These are phyloP conservation scores for Solanum bulbocastanum DNA, from an alignment of 257 asterid genomes.

Conservation along the genomic window DNA sequence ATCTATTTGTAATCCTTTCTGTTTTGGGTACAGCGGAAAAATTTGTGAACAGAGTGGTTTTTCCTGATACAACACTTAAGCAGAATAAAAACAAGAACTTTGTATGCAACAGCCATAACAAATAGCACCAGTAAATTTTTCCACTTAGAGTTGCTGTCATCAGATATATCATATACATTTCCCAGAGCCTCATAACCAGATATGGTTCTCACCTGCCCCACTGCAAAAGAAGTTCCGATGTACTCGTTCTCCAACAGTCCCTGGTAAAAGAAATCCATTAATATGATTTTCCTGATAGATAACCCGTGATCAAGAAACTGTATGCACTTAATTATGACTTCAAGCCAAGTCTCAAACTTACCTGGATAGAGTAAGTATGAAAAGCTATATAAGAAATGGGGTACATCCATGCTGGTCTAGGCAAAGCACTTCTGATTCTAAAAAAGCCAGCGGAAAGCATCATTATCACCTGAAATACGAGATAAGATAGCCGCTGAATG, in stretches of 20 bases:
- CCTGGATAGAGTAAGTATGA: conserved; percentile 93
- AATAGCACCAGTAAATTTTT: conserved; percentile 52
- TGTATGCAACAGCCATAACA: conserved; percentile 75
- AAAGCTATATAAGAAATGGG: conserved; percentile 79
- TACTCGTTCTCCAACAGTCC: conserved; percentile 95
- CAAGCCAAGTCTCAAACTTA: conserved; percentile 15
- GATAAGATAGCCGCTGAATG: neutral
- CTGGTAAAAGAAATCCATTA: conserved; percentile 19
- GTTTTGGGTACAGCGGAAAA: conserved; percentile 33
- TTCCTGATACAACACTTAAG: conserved; percentile 49
- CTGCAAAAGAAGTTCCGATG: conserved; percentile 60
- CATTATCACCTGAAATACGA: conserved; percentile 59
- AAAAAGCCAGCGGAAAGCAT: conserved; percentile 91
- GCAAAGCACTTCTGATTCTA: conserved; percentile 74
- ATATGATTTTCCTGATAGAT: neutral
- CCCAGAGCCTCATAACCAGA: conserved; percentile 75
- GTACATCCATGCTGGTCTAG: conserved; percentile 74
- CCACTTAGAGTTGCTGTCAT: conserved; percentile 66
- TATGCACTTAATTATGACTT: neutral
- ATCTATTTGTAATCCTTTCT: conserved; percentile 3
- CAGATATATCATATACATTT: conserved; percentile 54
- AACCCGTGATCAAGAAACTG: neutral
- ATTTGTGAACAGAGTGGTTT: conserved; percentile 21
- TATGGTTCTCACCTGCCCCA: conserved; percentile 81
- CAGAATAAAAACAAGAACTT: conserved; percentile 43